Evolutionary conservation across 2,329 filamentous ascomycete species (phyloP).

Genomic region (Cordyceps cicadae): DNA sequence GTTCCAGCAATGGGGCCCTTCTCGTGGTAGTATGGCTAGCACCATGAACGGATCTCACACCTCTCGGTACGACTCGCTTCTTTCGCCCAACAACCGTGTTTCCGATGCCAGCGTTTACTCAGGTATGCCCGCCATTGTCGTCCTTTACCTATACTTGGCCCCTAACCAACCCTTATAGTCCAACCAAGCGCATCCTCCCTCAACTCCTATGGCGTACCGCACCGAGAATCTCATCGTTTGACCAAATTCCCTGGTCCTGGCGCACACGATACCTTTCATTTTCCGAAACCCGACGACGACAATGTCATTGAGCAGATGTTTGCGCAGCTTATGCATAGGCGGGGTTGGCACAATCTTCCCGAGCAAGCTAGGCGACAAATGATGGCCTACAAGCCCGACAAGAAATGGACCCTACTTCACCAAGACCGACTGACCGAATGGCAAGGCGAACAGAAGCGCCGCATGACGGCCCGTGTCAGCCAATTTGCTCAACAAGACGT

Average conservation of each 20-base stretch:
- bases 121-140: conserved; percentile 34
- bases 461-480: conserved; percentile 63
- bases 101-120: conserved; percentile 51
- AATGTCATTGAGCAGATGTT: conserved; percentile 86
- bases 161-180: conserved; percentile 28
- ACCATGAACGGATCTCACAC: conserved; percentile 42
- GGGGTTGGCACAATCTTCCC: conserved; percentile 93
- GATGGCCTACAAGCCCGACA: conserved; percentile 85
- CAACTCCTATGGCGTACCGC: conserved; percentile 43
- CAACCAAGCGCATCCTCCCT: conserved; percentile 49
- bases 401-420: conserved; percentile 96
- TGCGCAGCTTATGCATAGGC: conserved; percentile 88
- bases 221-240: conserved; percentile 48
- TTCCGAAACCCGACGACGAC: conserved; percentile 71
- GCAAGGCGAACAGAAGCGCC: conserved; percentile 88
- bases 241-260: conserved; percentile 40
- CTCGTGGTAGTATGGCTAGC: conserved; percentile 46
- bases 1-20: conserved; percentile 65
- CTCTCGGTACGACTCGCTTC: conserved; percentile 57
- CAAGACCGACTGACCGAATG: conserved; percentile 89
- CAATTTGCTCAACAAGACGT: conserved; percentile 63
- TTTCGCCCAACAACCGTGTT: conserved; percentile 49
- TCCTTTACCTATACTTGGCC: conserved; percentile 19
- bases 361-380: conserved; percentile 93
- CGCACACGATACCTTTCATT: conserved; percentile 44